phyloP scores from a whole-genome alignment of 129 eudicot species.

The Apium graveolens region DNA sequence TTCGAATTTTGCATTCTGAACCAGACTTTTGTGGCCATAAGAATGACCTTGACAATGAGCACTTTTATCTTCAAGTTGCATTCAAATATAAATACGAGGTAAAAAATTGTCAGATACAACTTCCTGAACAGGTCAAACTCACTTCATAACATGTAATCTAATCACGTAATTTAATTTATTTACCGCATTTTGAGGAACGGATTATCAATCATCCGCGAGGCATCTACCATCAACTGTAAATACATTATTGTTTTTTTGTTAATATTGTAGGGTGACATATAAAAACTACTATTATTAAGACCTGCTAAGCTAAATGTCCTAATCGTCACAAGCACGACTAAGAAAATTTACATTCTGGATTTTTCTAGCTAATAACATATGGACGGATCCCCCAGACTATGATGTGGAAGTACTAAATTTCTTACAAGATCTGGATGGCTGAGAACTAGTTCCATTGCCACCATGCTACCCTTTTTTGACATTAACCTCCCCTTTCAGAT shows the following conservation, averaged over 20 bases:
- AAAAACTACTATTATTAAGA: constrained; percentile 13
- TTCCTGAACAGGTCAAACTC: neutral
- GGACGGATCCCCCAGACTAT: constrained; percentile 32
- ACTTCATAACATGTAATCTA: neutral
- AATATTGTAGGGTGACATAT: constrained; percentile 19
- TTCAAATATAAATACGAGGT: neutral
- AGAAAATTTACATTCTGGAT: constrained; percentile 25
- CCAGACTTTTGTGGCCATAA: constrained; percentile 40
- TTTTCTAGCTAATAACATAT: constrained; percentile 40
- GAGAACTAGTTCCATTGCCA: constrained; percentile 20
- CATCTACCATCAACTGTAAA: constrained; percentile 41
- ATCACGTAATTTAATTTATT: neutral
- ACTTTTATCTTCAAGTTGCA: constrained; percentile 44
- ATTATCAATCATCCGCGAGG: constrained; percentile 39
- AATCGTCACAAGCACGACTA: constrained; percentile 28
- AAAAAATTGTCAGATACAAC: constrained; percentile 4
- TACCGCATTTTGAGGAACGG: constrained; percentile 38
- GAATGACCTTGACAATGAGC: constrained; percentile 8
- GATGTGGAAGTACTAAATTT: neutral
- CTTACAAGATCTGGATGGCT: constrained; percentile 42
- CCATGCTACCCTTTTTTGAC: neutral
- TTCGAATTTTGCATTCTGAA: constrained; percentile 34
- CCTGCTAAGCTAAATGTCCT: constrained; percentile 25
- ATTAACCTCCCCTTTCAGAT: constrained; percentile 35
- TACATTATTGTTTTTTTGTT: constrained; percentile 25